Conservation (phyloP, 2,329 filamentous ascomycete species). For the Scleromitrula shiraiana region DNA sequence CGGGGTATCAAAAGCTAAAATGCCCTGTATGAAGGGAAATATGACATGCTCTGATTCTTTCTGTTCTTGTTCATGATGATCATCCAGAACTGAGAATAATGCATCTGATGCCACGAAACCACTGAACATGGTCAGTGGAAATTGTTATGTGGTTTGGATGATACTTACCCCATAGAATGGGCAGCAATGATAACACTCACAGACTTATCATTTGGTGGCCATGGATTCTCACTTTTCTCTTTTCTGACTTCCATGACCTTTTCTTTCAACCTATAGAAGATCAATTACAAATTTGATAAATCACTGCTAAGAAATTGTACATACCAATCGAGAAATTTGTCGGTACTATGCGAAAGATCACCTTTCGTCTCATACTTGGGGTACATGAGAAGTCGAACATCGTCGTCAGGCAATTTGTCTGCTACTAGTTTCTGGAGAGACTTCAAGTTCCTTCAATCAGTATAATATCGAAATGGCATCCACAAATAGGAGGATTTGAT, state of each 20-base stretch:
- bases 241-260: slow-evolving; percentile 8
- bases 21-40: slow-evolving; percentile 73
- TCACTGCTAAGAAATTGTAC: not conserved
- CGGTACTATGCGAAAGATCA: slow-evolving; percentile 49
- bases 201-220: slow-evolving; percentile 36
- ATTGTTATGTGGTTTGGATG: too few relatives aligned
- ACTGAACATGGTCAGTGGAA: slow-evolving; percentile 28
- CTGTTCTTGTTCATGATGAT: slow-evolving; percentile 13
- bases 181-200: slow-evolving; percentile 74
- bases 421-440: slow-evolving; percentile 52
- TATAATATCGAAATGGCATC: not conserved
- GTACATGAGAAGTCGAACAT: slow-evolving; percentile 55
- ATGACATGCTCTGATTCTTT: slow-evolving; percentile 12
- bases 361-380: slow-evolving; percentile 67
- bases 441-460: slow-evolving; percentile 19
- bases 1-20: slow-evolving; percentile 80
- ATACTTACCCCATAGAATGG: slow-evolving; percentile 64
- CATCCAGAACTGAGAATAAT: slow-evolving; percentile 47
- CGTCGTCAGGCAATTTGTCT: slow-evolving; percentile 51
- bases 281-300: not conserved
- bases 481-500: not conserved
- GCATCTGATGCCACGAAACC: slow-evolving; percentile 81
- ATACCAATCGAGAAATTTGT: slow-evolving; percentile 47
- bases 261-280: not conserved
- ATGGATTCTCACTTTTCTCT: not conserved